Evolutionary conservation across 176 grass and related monocot species (phyloP).

Genomic region (Bromus sterilis): DNA sequence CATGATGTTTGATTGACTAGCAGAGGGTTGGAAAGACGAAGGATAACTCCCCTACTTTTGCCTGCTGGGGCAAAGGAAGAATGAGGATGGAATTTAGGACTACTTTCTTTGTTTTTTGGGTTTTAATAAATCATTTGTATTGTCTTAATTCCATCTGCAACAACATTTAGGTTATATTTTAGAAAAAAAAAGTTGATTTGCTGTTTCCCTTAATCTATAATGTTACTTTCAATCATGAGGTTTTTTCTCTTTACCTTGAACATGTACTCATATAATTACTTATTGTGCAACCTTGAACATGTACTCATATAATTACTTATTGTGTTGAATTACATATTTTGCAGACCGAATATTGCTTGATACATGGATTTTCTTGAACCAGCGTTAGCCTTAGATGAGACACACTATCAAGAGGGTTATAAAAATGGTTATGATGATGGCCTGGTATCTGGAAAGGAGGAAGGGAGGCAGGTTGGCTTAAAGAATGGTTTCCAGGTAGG

Average conservation of each 20-base stretch:
- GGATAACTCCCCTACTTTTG: neutral
- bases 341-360: neutral
- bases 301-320: neutral
- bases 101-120: neutral
- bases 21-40: neutral
- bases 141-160: neutral
- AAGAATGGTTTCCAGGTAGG: constrained; percentile 63
- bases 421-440: constrained; percentile 64
- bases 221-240: neutral
- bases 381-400: constrained; percentile 57
- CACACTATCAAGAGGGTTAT: constrained; percentile 58
- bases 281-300: neutral
- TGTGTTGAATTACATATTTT: neutral
- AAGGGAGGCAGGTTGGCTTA: constrained; percentile 61
- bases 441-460: constrained; percentile 54
- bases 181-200: neutral
- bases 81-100: neutral
- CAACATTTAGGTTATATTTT: neutral
- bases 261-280: neutral
- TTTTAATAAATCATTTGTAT: neutral
- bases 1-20: neutral
- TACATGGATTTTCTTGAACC: constrained; percentile 73
- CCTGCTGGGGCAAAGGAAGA: neutral
- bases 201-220: neutral
- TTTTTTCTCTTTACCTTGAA: neutral